Evolutionary conservation across 2,329 filamentous ascomycete species (phyloP).

Genomic region (Rhynchosporium agropyri): DNA sequence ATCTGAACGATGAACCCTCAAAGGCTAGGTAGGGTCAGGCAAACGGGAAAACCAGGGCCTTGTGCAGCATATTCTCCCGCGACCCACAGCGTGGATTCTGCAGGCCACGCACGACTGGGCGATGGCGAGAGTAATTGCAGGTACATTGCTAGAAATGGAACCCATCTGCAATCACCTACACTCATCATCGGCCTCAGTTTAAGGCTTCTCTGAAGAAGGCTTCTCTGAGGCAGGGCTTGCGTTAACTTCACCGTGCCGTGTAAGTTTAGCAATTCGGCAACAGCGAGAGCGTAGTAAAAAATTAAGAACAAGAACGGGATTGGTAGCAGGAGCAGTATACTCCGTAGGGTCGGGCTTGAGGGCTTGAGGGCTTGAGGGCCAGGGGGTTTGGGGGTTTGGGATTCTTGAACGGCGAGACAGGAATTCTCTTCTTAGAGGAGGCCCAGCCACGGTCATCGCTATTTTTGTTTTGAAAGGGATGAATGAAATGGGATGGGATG

Average conservation of each 20-base stretch:
- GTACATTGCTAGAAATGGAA: background rate
- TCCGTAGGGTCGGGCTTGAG: too few relatives aligned
- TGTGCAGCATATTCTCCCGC: constrained; percentile 10
- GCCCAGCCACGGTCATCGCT: too few relatives aligned
- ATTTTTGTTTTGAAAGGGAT: background rate
- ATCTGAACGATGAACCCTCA: background rate
- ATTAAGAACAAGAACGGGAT: background rate
- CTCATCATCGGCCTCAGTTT: background rate
- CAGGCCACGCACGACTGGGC: background rate
- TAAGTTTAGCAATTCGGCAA: background rate
- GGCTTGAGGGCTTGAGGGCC: too few relatives aligned
- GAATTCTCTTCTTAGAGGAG: too few relatives aligned
- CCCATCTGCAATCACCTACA: background rate
- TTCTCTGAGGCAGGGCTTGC: too few relatives aligned
- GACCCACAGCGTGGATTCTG: constrained; percentile 10
- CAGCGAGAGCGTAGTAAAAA: background rate
- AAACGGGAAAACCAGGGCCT: background rate
- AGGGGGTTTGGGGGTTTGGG: background rate
- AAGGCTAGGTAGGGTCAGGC: constrained; percentile 3
- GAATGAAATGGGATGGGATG: background rate
- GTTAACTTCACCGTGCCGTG: constrained; percentile 2
- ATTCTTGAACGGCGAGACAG: background rate
- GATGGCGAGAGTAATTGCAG: background rate
- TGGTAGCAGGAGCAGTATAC: background rate
- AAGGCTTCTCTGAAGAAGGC: too few relatives aligned